These are phyloP conservation scores for Monascus ruber DNA, from an alignment of 2,329 filamentous ascomycete genomes.

Conservation along the genomic window DNA sequence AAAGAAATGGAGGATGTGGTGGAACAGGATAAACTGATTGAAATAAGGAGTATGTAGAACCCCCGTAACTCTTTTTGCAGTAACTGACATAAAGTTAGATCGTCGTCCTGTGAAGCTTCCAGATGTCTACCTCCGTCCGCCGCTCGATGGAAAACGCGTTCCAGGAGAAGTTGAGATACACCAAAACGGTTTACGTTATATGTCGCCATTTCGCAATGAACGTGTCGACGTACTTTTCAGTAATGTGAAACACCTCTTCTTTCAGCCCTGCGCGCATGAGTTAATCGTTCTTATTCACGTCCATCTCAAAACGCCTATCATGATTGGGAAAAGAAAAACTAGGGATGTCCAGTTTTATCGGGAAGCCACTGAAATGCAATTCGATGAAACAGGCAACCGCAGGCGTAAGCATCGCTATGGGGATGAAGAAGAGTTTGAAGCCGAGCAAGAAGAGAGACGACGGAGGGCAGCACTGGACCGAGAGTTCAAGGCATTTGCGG, in stretches of 20 bases:
- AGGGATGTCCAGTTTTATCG: conserved; percentile 98
- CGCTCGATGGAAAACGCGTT: conserved; percentile 92
- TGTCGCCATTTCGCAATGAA: conserved; percentile 66
- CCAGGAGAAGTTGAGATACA: conserved; percentile 95
- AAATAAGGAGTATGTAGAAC: conserved; percentile 66
- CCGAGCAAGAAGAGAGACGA: conserved; percentile 90
- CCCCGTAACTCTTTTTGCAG: not conserved
- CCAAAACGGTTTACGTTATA: conserved; percentile 95
- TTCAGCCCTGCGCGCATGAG: conserved; percentile 93
- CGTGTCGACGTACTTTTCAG: conserved; percentile 94
- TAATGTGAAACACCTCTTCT: conserved; percentile 97
- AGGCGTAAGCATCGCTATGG: conserved; percentile 97
- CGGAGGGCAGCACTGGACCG: conserved; percentile 86
- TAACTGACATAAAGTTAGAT: conserved; percentile 45
- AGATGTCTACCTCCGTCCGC: conserved; percentile 89
- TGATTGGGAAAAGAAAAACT: conserved; percentile 97
- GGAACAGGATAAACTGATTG: conserved; percentile 92
- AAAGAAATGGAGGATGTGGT: conserved; percentile 99
- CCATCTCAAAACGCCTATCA: conserved; percentile 94
- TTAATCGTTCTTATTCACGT: conserved; percentile 97
- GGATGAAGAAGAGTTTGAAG: conserved; percentile 97
- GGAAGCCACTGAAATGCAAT: conserved; percentile 95
- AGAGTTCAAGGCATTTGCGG: conserved; percentile 89
- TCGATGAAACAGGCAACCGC: conserved; percentile 95
- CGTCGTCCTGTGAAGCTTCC: conserved; percentile 82